phyloP scores from a whole-genome alignment of 2,329 filamentous ascomycete species.

The Claviceps paspali region DNA sequence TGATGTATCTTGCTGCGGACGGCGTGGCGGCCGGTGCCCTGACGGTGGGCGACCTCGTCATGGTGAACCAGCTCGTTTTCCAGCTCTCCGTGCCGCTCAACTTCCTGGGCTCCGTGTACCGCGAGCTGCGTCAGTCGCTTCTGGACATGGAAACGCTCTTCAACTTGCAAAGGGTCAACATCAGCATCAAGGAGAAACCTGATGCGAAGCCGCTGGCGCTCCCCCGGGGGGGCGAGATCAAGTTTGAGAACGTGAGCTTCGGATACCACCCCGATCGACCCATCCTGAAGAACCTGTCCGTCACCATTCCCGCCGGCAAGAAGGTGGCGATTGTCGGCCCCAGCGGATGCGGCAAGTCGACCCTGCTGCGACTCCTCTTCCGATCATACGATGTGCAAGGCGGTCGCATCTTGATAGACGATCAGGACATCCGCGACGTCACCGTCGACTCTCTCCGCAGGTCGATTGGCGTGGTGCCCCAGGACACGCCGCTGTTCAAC shows the following conservation, averaged over 20 bases:
- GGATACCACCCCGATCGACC: conserved; percentile 37
- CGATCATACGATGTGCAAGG: conserved; percentile 81
- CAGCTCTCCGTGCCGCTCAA: conserved; percentile 94
- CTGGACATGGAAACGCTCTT: conserved; percentile 98
- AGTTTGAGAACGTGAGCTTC: conserved; percentile 39
- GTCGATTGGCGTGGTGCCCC: conserved; percentile 46
- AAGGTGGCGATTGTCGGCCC: conserved; percentile 52
- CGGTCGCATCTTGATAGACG: conserved; percentile 80
- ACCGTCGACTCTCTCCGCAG: conserved; percentile 43
- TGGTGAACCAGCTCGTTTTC: conserved; percentile 98
- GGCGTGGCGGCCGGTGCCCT: conserved; percentile 69
- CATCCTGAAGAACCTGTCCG: conserved; percentile 32
- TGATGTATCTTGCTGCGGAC: conserved; percentile 95
- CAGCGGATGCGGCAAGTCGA: conserved; percentile 72
- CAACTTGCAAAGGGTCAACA: conserved; percentile 91
- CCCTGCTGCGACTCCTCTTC: conserved; percentile 68
- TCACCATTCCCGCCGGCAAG: conserved; percentile 34
- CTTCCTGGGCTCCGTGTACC: conserved; percentile 95
- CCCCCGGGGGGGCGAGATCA: conserved; percentile 31
- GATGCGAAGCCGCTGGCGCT: conserved; percentile 54
- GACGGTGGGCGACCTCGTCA: conserved; percentile 90
- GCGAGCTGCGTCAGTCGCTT: conserved; percentile 84
- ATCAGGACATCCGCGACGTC: conserved; percentile 77
- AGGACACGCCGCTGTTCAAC: conserved; percentile 50
- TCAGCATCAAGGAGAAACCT: conserved; percentile 64